Evolutionary conservation across 2,329 filamentous ascomycete species (phyloP).

Genomic region (Corinectria fuckeliana): DNA sequence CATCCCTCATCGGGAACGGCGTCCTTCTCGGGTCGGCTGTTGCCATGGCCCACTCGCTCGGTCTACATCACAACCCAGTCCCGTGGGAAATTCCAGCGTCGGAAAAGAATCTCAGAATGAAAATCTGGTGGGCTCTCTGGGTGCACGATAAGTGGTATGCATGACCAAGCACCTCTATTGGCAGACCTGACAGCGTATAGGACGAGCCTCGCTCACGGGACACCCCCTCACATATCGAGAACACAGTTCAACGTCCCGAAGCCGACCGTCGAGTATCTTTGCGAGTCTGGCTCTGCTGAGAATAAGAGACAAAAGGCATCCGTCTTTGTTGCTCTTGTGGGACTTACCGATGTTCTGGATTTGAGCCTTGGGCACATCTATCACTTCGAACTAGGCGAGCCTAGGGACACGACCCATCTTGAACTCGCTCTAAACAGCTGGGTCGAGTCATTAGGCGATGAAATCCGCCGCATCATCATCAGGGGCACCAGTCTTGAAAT

Average conservation of each 20-base stretch:
- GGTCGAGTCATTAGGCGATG: conserved; percentile 50
- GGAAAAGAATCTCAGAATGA: conserved; percentile 59
- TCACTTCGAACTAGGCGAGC: conserved; percentile 40
- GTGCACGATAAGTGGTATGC: conserved; percentile 62
- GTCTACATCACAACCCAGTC: conserved; percentile 59
- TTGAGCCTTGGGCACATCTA: conserved; percentile 44
- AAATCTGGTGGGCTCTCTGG: conserved; percentile 63
- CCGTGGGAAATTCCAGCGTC: conserved; percentile 58
- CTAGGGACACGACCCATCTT: conserved; percentile 39
- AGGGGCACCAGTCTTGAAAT: conserved; percentile 49
- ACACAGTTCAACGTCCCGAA: conserved; percentile 56
- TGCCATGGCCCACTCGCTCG: conserved; percentile 59
- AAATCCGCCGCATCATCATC: conserved; percentile 49
- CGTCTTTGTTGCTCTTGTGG: conserved; percentile 53
- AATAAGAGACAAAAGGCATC: conserved; percentile 38
- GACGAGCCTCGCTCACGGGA: conserved; percentile 60
- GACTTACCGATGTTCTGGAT: conserved; percentile 50
- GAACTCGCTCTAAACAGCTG: conserved; percentile 51
- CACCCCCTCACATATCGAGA: conserved; percentile 54
- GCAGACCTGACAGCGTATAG: conserved; percentile 38
- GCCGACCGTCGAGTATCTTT: conserved; percentile 47
- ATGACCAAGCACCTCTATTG: background rate
- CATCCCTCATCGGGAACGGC: conserved; percentile 64
- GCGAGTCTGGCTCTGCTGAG: conserved; percentile 24
- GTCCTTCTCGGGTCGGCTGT: conserved; percentile 57